phyloP scores from a whole-genome alignment of 2,329 filamentous ascomycete species.

The Sporothrix mexicana region DNA sequence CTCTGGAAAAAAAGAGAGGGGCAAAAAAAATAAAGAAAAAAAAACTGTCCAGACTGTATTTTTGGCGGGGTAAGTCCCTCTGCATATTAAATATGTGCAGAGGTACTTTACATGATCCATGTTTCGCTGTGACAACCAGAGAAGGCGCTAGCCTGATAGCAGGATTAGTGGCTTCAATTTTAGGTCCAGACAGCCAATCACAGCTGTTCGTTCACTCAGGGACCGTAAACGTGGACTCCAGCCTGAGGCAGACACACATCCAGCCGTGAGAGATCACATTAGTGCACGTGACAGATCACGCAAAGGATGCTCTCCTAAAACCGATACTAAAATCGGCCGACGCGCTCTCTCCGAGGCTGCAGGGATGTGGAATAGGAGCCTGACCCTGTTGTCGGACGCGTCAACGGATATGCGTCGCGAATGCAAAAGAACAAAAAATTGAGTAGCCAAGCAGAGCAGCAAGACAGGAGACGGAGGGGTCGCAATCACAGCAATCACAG shows the following conservation, averaged over 20 bases:
- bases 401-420: neutral
- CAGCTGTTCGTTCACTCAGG: neutral
- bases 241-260: neutral
- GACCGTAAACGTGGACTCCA: neutral
- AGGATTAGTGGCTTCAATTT: neutral
- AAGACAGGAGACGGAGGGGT: neutral
- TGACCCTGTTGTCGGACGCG: slow-evolving; percentile 17
- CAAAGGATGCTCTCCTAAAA: neutral
- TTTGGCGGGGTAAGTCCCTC: slow-evolving; percentile 31
- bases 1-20: slow-evolving; percentile 34
- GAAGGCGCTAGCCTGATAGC: slow-evolving; percentile 10
- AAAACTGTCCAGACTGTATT: slow-evolving; percentile 23
- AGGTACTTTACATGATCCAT: neutral
- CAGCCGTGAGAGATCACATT: neutral
- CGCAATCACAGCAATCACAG: neutral
- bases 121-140: slow-evolving; percentile 13
- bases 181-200: neutral
- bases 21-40: slow-evolving; percentile 33
- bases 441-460: neutral
- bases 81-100: neutral
- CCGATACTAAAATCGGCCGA: slow-evolving; percentile 16
- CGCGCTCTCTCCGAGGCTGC: slow-evolving; percentile 26
- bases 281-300: neutral
- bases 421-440: neutral
- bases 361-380: slow-evolving; percentile 12